Percentiles rank a stretch among this genome's conserved stretches.
phyloP scores from a whole-genome alignment of 257 asterid species.

The Fraxinus americana region DNA sequence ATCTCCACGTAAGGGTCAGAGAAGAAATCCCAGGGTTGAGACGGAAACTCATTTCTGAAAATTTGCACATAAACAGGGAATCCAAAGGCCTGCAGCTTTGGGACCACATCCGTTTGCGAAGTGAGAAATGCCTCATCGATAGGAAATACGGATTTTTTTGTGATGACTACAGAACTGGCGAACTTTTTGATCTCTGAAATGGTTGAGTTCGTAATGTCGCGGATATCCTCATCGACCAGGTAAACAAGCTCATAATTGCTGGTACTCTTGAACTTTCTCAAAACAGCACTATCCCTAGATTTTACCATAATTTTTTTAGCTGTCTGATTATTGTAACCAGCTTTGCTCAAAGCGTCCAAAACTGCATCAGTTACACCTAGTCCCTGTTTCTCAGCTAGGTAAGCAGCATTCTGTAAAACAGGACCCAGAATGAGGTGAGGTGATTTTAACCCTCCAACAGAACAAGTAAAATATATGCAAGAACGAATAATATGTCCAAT shows the following conservation, averaged over 20 bases:
- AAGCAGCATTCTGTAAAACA: constrained; percentile 68
- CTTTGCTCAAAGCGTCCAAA: constrained; percentile 47
- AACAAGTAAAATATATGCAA: constrained; percentile 6
- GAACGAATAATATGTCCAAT: neutral
- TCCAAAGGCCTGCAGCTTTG: constrained; percentile 50
- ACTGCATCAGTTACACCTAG: constrained; percentile 66
- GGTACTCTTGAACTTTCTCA: constrained; percentile 43
- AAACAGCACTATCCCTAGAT: constrained; percentile 71
- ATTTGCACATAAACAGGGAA: constrained; percentile 59
- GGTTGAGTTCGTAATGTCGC: constrained; percentile 65
- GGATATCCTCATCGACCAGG: constrained; percentile 47
- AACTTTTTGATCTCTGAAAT: constrained; percentile 58
- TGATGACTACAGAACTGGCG: constrained; percentile 64
- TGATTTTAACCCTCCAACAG: neutral
- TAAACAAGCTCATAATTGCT: constrained; percentile 68
- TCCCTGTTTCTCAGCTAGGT: constrained; percentile 70
- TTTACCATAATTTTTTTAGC: constrained; percentile 59
- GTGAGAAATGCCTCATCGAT: constrained; percentile 26
- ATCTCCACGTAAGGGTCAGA: constrained; percentile 76
- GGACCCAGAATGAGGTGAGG: constrained; percentile 12
- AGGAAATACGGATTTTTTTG: constrained; percentile 60
- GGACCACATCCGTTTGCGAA: constrained; percentile 49
- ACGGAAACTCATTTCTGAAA: constrained; percentile 70
- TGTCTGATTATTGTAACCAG: constrained; percentile 55
- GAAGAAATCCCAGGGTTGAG: constrained; percentile 91